phyloP scores from a whole-genome alignment of 2,329 filamentous ascomycete species.

The Aspergillus spinulosporus region DNA sequence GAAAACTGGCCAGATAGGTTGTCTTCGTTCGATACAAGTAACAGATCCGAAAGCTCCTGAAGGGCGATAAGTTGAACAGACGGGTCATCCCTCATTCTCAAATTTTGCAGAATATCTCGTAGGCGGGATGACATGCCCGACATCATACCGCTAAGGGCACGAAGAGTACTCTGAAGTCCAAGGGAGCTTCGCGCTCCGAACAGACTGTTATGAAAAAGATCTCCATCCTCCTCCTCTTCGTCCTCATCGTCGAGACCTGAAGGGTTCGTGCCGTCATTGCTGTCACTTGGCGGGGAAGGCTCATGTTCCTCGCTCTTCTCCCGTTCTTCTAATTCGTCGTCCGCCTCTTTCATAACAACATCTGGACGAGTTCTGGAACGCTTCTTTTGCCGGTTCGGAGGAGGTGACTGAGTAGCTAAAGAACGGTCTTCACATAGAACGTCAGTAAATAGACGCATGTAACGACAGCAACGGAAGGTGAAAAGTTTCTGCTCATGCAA shows the following conservation, averaged over 20 bases:
- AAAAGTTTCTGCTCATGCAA: background rate
- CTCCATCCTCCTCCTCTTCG: slow-evolving; percentile 59
- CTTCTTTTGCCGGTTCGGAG: slow-evolving; percentile 55
- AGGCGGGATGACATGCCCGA: slow-evolving; percentile 77
- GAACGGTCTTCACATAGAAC: slow-evolving; percentile 31
- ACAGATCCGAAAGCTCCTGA: slow-evolving; percentile 87
- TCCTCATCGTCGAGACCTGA: slow-evolving; percentile 58
- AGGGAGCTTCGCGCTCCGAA: slow-evolving; percentile 67
- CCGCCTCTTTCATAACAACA: slow-evolving; percentile 69
- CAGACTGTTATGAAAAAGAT: slow-evolving; percentile 60
- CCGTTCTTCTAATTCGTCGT: slow-evolving; percentile 51
- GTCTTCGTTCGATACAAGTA: slow-evolving; percentile 94
- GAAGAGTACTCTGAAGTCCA: slow-evolving; percentile 74
- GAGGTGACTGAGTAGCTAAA: slow-evolving; percentile 35
- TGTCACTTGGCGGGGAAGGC: slow-evolving; percentile 61
- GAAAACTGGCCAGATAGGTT: slow-evolving; percentile 93
- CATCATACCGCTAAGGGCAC: slow-evolving; percentile 90
- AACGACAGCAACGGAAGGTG: background rate
- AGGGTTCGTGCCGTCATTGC: slow-evolving; percentile 61
- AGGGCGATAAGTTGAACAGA: slow-evolving; percentile 88
- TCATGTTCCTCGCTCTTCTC: slow-evolving; percentile 54
- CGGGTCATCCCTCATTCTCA: slow-evolving; percentile 80
- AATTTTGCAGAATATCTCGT: slow-evolving; percentile 71
- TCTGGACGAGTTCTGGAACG: slow-evolving; percentile 61
- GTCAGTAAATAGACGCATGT: slow-evolving; percentile 9